Conservation (phyloP, 2,329 filamentous ascomycete genomes). For the Myriosclerotinia curreyana region DNA sequence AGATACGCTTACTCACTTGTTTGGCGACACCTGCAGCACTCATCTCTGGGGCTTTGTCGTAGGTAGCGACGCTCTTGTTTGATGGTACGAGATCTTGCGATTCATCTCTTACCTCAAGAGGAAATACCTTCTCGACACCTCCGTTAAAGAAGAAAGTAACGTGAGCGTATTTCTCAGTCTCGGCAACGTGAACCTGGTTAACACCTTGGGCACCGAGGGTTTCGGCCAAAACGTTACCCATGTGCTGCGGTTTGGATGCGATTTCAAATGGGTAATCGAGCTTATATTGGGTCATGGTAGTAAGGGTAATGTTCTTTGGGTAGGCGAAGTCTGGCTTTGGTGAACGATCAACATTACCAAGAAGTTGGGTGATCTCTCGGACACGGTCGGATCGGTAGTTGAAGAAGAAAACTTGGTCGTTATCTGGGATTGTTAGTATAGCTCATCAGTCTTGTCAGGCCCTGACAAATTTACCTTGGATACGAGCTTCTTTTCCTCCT, state of each 20-base stretch:
- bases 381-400: slow-evolving; percentile 99
- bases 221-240: slow-evolving; percentile 98
- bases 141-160: slow-evolving; percentile 99
- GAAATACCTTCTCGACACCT: slow-evolving; percentile 94
- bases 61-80: slow-evolving; percentile 86
- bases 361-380: slow-evolving; percentile 89
- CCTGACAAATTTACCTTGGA: slow-evolving; percentile 62
- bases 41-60: slow-evolving; percentile 95
- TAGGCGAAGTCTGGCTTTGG: slow-evolving; percentile 88
- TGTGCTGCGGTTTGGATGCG: slow-evolving; percentile 90
- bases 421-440: slow-evolving; percentile 53
- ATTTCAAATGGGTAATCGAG: slow-evolving; percentile 86
- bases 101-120: slow-evolving; percentile 87
- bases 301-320: slow-evolving; percentile 81
- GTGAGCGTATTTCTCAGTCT: slow-evolving; percentile 99
- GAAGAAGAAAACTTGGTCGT: slow-evolving; percentile 98
- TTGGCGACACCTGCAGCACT: slow-evolving; percentile 85
- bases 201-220: slow-evolving; percentile 87
- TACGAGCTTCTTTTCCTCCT: slow-evolving; percentile 77
- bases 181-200: slow-evolving; percentile 92
- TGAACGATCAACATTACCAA: slow-evolving; percentile 89
- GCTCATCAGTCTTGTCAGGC: neutral
- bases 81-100: slow-evolving; percentile 74
- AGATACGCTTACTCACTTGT: slow-evolving; percentile 84
- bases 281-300: slow-evolving; percentile 99